A percentile compares a stretch with the other conserved stretches of the same genome.
These are phyloP conservation scores for Pistacia vera DNA, from an alignment of 345 rosid species.

Conservation along the genomic window DNA sequence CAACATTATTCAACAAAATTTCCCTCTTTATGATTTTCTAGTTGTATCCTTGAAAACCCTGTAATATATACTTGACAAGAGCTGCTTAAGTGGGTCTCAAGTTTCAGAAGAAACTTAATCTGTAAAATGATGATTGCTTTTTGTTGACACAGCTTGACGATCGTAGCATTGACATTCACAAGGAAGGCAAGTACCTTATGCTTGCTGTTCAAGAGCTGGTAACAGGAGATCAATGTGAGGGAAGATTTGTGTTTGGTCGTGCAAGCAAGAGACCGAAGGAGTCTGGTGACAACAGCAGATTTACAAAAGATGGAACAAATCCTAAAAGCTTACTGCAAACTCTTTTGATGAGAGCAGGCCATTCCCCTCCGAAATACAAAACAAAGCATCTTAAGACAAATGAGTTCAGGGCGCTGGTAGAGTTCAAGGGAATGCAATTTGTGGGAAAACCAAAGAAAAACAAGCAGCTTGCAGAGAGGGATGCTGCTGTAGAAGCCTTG, in stretches of 20 bases:
- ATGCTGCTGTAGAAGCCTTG: conserved; percentile 93
- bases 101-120: not conserved
- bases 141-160: conserved; percentile 67
- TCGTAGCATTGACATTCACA: conserved; percentile 71
- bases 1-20: too few relatives aligned
- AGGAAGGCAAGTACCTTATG: conserved; percentile 90
- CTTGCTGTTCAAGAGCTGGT: conserved; percentile 92
- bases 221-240: conserved; percentile 94
- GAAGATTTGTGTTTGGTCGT: conserved; percentile 95
- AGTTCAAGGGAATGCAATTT: conserved; percentile 97
- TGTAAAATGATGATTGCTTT: not conserved
- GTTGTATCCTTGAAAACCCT: conserved; percentile 4
- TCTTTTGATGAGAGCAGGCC: conserved; percentile 92
- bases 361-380: conserved; percentile 96
- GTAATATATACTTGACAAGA: not conserved
- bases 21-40: not conserved
- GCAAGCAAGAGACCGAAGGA: conserved; percentile 61
- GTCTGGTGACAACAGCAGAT: conserved; percentile 49
- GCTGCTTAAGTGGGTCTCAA: not conserved
- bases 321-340: conserved; percentile 96
- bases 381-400: conserved; percentile 92
- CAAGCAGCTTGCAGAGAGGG: conserved; percentile 95
- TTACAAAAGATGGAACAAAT: conserved; percentile 82
- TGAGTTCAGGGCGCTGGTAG: conserved; percentile 90
- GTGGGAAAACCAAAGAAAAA: conserved; percentile 91